A percentile compares a stretch with the other conserved stretches of the same genome.
These are phyloP conservation scores for Cryptococcus hybrid DNA, from an alignment of 1,284 basidiomycete genomes.

Conservation along the genomic window DNA sequence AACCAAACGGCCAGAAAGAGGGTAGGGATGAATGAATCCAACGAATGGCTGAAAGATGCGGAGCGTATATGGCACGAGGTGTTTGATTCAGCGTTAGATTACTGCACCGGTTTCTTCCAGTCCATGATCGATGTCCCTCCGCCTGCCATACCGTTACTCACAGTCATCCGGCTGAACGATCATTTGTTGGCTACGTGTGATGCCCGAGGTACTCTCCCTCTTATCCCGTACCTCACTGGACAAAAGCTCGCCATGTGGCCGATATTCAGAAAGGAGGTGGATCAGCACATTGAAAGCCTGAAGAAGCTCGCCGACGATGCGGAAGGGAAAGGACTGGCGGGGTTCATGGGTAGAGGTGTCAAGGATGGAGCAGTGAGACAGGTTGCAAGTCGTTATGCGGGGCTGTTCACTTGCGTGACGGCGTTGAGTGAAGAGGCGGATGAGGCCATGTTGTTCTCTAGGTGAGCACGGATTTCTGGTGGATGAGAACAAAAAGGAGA, in stretches of 20 bases:
- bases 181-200: slow-evolving; percentile 69
- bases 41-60: slow-evolving; percentile 49
- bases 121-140: slow-evolving; percentile 54
- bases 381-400: slow-evolving; percentile 65
- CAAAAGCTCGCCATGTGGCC: slow-evolving; percentile 86
- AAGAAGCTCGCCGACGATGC: slow-evolving; percentile 74
- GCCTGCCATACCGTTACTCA: slow-evolving; percentile 69
- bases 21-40: slow-evolving; percentile 39
- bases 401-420: slow-evolving; percentile 75
- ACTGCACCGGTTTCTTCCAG: slow-evolving; percentile 56
- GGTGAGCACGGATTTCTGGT: slow-evolving; percentile 55
- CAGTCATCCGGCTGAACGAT: slow-evolving; percentile 85
- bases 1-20: slow-evolving; percentile 5
- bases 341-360: slow-evolving; percentile 59
- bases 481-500: neutral
- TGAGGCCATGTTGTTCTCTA: slow-evolving; percentile 91
- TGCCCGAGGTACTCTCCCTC: slow-evolving; percentile 68
- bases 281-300: slow-evolving; percentile 74
- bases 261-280: slow-evolving; percentile 80
- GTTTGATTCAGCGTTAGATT: slow-evolving; percentile 82
- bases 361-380: slow-evolving; percentile 65
- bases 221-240: slow-evolving; percentile 73
- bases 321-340: slow-evolving; percentile 50
- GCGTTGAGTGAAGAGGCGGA: slow-evolving; percentile 75
- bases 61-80: slow-evolving; percentile 78